Percentiles rank a stretch among this genome's conserved stretches.
phyloP scores from a whole-genome alignment of 2,329 filamentous ascomycete species.

The Parascedosporium putredinis region DNA sequence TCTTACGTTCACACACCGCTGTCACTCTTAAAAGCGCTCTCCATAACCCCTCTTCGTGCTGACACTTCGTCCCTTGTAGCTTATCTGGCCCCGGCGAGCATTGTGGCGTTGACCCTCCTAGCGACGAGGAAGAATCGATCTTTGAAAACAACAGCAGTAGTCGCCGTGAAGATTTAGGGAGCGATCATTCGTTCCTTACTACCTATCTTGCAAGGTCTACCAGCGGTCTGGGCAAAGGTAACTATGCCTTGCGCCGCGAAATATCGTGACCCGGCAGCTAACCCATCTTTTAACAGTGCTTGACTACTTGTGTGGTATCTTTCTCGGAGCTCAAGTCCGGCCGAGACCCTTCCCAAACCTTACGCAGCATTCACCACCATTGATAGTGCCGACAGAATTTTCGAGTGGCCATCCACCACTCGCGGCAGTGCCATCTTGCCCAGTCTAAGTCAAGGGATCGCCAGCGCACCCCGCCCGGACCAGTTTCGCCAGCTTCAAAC shows the following conservation, averaged over 20 bases:
- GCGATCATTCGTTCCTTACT: too few relatives aligned
- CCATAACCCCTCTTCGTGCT: too few relatives aligned
- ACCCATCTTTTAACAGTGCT: not conserved
- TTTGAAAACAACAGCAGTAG: too few relatives aligned
- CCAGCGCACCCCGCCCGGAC: too few relatives aligned
- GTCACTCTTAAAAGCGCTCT: too few relatives aligned
- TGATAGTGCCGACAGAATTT: not conserved
- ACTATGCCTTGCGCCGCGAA: not conserved
- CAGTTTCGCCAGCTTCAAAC: too few relatives aligned
- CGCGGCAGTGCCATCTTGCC: not conserved
- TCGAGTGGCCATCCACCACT: not conserved
- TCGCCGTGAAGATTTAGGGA: too few relatives aligned
- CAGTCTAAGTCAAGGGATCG: not conserved
- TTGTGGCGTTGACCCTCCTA: not conserved
- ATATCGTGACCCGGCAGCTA: not conserved
- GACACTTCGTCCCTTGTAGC: too few relatives aligned
- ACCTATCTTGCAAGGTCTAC: not conserved
- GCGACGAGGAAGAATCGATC: not conserved
- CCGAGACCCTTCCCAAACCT: not conserved
- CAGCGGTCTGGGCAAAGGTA: not conserved
- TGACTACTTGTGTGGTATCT: not conserved
- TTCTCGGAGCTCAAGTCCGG: not conserved
- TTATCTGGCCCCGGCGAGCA: too few relatives aligned
- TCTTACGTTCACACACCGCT: too few relatives aligned
- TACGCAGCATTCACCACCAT: not conserved